phyloP scores from a whole-genome alignment of 176 grass and related monocot species.

The Oryza glaberrima region DNA sequence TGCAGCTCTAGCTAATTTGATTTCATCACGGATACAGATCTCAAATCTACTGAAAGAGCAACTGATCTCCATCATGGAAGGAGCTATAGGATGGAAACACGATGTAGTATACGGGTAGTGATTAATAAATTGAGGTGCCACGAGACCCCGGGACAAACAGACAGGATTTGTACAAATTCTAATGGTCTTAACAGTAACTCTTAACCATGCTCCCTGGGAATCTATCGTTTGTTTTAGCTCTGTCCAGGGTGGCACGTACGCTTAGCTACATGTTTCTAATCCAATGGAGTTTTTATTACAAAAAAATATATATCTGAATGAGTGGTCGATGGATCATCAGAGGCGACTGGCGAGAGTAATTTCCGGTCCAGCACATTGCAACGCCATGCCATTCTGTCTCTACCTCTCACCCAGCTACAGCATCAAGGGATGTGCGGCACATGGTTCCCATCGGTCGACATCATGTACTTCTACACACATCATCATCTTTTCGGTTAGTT shows the following conservation, averaged over 20 bases:
- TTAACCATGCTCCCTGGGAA: neutral
- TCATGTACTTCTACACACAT: neutral
- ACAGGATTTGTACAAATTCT: neutral
- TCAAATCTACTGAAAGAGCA: neutral
- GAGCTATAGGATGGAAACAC: neutral
- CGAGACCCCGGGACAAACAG: constrained; percentile 10
- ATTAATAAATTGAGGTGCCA: neutral
- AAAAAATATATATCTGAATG: neutral
- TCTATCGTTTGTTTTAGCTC: constrained; percentile 3
- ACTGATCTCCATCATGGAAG: neutral
- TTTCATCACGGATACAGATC: neutral
- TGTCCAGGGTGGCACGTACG: constrained; percentile 31
- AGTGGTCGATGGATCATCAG: neutral
- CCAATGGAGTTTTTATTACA: no score
- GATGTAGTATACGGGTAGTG: neutral
- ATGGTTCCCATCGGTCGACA: constrained; percentile 7
- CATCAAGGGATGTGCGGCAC: neutral
- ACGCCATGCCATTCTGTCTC: neutral
- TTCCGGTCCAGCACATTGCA: neutral
- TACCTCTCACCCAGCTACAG: neutral
- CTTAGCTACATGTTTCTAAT: neutral
- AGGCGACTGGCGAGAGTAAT: neutral
- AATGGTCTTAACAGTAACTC: neutral
- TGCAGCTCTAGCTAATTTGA: neutral
- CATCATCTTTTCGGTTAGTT: neutral